Evolutionary conservation across 169 alveolate genomes (phyloP).

Genomic region (Cryptosporidium ryanae): DNA sequence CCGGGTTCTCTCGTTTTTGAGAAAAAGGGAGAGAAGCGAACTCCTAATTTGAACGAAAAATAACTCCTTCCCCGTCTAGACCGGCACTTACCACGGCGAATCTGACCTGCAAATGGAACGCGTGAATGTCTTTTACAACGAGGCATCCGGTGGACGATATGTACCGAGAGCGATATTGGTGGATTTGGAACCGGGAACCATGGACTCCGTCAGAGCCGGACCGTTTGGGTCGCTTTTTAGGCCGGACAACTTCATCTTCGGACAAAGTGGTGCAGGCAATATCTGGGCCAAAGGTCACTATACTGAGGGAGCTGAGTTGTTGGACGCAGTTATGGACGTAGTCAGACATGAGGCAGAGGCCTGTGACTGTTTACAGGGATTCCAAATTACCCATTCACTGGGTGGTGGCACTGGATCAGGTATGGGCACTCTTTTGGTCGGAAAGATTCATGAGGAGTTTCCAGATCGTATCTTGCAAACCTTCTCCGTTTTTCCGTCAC

Average conservation of each 20-base stretch:
- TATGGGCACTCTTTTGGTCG: conserved; percentile 97
- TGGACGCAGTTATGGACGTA: conserved; percentile 97
- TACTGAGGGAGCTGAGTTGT: conserved; percentile 99
- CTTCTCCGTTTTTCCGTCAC: conserved; percentile 98
- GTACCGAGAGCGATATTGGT: conserved; percentile 98
- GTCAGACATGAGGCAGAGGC: conserved; percentile 99
- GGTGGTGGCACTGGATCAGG: conserved; percentile 99
- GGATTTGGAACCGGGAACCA: conserved; percentile 99
- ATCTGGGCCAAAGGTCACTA: conserved; percentile 99
- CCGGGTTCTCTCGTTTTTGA: background rate
- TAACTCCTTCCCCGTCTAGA: conserved; percentile 75
- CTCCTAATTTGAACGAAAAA: background rate
- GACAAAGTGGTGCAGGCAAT: conserved; percentile 99
- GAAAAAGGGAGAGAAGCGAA: no score
- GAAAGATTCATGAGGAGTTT: conserved; percentile 97
- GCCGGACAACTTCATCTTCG: conserved; percentile 98
- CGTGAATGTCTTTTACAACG: conserved; percentile 95
- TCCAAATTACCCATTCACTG: conserved; percentile 97
- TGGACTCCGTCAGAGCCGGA: conserved; percentile 99
- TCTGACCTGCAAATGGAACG: conserved; percentile 96
- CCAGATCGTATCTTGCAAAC: conserved; percentile 99
- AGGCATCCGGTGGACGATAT: conserved; percentile 98
- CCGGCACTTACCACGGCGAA: conserved; percentile 97
- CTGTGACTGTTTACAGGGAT: conserved; percentile 98
- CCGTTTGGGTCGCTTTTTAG: conserved; percentile 97